Evolutionary conservation across 1,284 basidiomycete genomes (phyloP).

Genomic region (Entoloma clypeatum): DNA sequence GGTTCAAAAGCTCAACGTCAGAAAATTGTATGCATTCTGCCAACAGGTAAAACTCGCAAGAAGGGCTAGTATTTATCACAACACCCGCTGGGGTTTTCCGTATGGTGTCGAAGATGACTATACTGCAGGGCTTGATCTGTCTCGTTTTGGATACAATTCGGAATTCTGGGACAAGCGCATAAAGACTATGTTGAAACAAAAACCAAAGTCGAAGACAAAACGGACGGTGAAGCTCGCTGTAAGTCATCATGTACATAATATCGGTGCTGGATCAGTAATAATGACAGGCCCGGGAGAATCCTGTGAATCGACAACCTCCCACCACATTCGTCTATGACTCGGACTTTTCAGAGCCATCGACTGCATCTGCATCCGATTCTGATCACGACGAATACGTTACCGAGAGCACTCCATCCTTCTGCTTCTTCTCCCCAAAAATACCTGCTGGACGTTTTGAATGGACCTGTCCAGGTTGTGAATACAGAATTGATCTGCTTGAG

Average conservation of each 20-base stretch:
- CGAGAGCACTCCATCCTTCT: constrained; percentile 26
- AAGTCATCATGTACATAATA: background rate
- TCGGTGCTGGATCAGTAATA: background rate
- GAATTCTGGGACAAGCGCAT: constrained; percentile 29
- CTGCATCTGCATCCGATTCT: constrained; percentile 30
- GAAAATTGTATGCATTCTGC: constrained; percentile 44
- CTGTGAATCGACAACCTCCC: background rate
- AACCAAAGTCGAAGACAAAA: constrained; percentile 10
- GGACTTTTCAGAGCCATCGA: constrained; percentile 49
- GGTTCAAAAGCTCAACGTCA: constrained; percentile 35
- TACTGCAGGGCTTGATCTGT: constrained; percentile 19
- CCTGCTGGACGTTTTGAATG: constrained; percentile 31
- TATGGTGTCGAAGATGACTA: constrained; percentile 18
- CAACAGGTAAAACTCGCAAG: constrained; percentile 29
- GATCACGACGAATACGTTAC: constrained; percentile 31
- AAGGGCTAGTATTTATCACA: constrained; percentile 20
- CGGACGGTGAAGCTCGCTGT: background rate
- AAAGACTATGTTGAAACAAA: constrained; percentile 14
- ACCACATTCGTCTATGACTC: constrained; percentile 39
- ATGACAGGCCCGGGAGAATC: background rate
- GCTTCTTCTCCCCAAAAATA: constrained; percentile 29
- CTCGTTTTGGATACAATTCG: constrained; percentile 25
- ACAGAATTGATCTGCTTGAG: constrained; percentile 29
- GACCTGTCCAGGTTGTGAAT: constrained; percentile 32
- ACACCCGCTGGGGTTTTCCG: constrained; percentile 26